Base-by-base conservation (phyloP, 2,329 filamentous ascomycete species). In the Verticillium klebahnii region DNA sequence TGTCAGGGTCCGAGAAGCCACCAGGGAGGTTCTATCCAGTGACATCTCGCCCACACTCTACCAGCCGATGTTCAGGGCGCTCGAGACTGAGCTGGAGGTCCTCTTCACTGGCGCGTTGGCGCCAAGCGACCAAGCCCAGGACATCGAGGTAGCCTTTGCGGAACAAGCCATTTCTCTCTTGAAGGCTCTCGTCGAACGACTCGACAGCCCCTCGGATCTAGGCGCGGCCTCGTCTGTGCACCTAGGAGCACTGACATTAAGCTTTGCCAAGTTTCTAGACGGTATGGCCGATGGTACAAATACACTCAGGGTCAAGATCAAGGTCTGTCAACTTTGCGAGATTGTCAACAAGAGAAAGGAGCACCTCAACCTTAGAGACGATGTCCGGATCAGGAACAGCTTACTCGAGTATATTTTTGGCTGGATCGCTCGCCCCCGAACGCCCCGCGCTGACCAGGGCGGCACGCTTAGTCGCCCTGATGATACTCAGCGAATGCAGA, bases 381-480 rank as follows among this genome's bases (percentile, higher is more conserved):
- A 90, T 70, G 85, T 90, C 45, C 83, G 86, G 32, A 88, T 89
- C 67, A 78, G 88, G 60, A 90, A 90, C 65, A 87, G 89, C 68
- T 76, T 90, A 15, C 76, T 90, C 12, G 87, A 89, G 69, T 86
- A 86, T 62, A 85, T 89, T 39, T 89, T 89, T 64, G 81, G 85
- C 63, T 90, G 88, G 88, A 89, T 90, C 67, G 82, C 86, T 31
- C 80, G 86, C 12, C 85, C 85, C 19, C 80, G 82, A 15, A 83
- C 84, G 19, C 80, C 83, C 0, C 76, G 75, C 6, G 68, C 73
- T 3, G 83, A 84, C 2, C 68, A 73, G n/a, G 67, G 71, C 23
- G 69, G 66, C 40, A 60, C 56, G n/a, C 71, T 72, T 29, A 71
- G 72, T n/a, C 79, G 85, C 6, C 77, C 80, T 54, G 87, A 90